phyloP scores from a whole-genome alignment of 2,329 filamentous ascomycete species.

The Metarhizium sp. region DNA sequence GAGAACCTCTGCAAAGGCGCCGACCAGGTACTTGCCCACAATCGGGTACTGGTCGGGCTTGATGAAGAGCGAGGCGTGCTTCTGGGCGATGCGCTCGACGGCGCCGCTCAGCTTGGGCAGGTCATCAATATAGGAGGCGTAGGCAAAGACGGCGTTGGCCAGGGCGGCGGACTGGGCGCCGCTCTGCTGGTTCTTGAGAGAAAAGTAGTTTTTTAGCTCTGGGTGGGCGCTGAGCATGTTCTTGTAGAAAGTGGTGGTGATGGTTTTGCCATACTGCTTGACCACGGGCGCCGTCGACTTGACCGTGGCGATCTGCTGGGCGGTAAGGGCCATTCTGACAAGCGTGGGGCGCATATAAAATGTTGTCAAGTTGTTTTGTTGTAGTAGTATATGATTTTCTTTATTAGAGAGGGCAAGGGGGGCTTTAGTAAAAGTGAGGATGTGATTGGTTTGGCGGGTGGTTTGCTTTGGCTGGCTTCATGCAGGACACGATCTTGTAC shows the following conservation, averaged over 20 bases:
- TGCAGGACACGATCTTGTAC: no score
- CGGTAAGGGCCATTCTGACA: slow-evolving; percentile 40
- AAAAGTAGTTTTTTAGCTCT: slow-evolving; percentile 61
- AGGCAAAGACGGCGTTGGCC: slow-evolving; percentile 59
- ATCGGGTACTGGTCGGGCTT: slow-evolving; percentile 59
- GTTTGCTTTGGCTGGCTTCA: no score
- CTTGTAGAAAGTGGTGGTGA: slow-evolving; percentile 65
- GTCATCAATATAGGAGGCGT: slow-evolving; percentile 64
- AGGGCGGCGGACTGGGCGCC: slow-evolving; percentile 62
- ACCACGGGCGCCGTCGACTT: slow-evolving; percentile 70
- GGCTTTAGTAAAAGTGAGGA: background rate
- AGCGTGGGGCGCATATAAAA: background rate
- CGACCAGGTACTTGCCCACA: slow-evolving; percentile 59
- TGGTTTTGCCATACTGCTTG: slow-evolving; percentile 55
- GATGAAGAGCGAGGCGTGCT: slow-evolving; percentile 65
- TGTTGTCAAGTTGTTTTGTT: no score
- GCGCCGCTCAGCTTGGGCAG: slow-evolving; percentile 46
- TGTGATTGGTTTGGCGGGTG: background rate
- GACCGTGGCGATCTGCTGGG: slow-evolving; percentile 59
- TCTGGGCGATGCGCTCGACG: slow-evolving; percentile 64
- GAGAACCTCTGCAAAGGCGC: slow-evolving; percentile 57
- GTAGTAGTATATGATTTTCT: no score
- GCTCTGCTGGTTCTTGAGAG: slow-evolving; percentile 56
- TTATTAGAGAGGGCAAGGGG: background rate
- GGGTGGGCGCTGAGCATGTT: slow-evolving; percentile 58